phyloP scores from a whole-genome alignment of 1,284 basidiomycete genomes.

The Erythrobasidium hasegawianum region DNA sequence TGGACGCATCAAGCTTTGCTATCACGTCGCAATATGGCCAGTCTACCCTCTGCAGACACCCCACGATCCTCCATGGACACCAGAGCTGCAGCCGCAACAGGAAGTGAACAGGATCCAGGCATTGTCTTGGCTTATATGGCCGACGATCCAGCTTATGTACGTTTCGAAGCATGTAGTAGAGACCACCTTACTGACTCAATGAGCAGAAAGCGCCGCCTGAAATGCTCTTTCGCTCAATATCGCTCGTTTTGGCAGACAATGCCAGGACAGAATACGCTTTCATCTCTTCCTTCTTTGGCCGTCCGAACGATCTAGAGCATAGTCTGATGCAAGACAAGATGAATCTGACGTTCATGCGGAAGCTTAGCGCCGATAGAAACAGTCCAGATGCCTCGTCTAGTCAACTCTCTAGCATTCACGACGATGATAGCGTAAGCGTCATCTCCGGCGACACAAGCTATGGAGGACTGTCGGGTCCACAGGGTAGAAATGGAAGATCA shows the following conservation, averaged over 20 bases:
- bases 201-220: constrained; percentile 77
- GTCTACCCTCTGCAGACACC: background rate
- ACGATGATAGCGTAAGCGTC: constrained; percentile 22
- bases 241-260: constrained; percentile 85
- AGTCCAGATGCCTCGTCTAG: constrained; percentile 19
- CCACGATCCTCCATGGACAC: constrained; percentile 20
- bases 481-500: constrained; percentile 41
- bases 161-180: background rate
- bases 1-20: constrained; percentile 4
- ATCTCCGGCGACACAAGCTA: constrained; percentile 4
- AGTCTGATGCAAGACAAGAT: constrained; percentile 16
- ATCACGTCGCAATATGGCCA: constrained; percentile 41
- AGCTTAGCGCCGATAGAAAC: constrained; percentile 16
- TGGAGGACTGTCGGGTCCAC: background rate
- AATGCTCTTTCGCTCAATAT: constrained; percentile 72
- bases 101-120: constrained; percentile 58
- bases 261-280: constrained; percentile 85
- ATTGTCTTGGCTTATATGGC: constrained; percentile 78
- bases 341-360: constrained; percentile 31
- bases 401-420: constrained; percentile 22
- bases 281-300: constrained; percentile 70
- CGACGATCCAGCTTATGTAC: constrained; percentile 58
- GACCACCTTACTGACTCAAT: no score
- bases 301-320: constrained; percentile 36
- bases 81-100: background rate